Percentiles rank a stretch among this genome's conserved stretches.
These are phyloP conservation scores for Cryptosporidium meleagridis DNA, from an alignment of 169 alveolate species.

Conservation along the genomic window DNA sequence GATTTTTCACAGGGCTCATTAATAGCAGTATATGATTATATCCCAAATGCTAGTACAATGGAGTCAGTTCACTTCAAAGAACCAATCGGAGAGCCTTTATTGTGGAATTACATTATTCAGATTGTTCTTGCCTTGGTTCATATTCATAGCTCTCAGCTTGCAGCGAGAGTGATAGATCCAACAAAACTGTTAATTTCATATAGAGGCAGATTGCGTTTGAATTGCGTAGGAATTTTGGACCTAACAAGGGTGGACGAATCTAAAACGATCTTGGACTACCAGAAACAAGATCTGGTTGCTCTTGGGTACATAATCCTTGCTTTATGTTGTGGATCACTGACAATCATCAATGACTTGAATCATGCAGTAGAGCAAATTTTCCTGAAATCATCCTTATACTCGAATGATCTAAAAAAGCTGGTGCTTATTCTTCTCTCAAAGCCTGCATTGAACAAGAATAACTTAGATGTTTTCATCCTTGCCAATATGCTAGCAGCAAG, in stretches of 20 bases:
- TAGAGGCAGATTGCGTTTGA: slow-evolving; percentile 65
- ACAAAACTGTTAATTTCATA: slow-evolving; percentile 60
- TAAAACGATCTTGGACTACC: slow-evolving; percentile 58
- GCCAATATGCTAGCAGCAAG: slow-evolving; percentile 75
- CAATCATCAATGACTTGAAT: slow-evolving; percentile 58
- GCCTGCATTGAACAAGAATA: slow-evolving; percentile 65
- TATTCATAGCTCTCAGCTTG: slow-evolving; percentile 67
- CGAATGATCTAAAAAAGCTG: slow-evolving; percentile 61
- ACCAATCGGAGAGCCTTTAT: slow-evolving; percentile 71
- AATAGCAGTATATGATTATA: slow-evolving; percentile 55
- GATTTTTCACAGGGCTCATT: slow-evolving; percentile 56
- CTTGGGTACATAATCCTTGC: slow-evolving; percentile 64
- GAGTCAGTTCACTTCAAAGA: slow-evolving; percentile 73
- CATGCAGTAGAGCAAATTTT: slow-evolving; percentile 72
- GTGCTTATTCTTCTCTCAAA: slow-evolving; percentile 62
- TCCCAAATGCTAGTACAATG: slow-evolving; percentile 74
- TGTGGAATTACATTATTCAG: slow-evolving; percentile 70
- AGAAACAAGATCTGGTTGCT: slow-evolving; percentile 69
- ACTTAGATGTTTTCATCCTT: slow-evolving; percentile 61
- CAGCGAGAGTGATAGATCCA: slow-evolving; percentile 73
- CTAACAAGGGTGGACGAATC: slow-evolving; percentile 60
- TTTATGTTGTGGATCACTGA: slow-evolving; percentile 61
- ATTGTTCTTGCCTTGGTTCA: slow-evolving; percentile 68
- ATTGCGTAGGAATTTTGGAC: slow-evolving; percentile 67
- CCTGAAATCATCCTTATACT: slow-evolving; percentile 54